phyloP scores from a whole-genome alignment of 306 rosid genomes.

The Arachis hypogaea region DNA sequence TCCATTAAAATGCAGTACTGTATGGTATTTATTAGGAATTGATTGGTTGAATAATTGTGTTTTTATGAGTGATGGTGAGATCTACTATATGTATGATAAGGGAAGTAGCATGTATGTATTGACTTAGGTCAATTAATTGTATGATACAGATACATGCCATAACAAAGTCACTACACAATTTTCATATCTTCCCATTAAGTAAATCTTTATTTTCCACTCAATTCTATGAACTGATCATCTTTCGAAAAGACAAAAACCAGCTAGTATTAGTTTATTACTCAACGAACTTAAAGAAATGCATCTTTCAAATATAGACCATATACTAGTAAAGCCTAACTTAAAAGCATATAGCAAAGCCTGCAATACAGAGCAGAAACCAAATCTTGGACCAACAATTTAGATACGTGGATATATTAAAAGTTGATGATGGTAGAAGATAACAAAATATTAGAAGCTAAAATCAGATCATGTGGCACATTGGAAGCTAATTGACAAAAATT shows the following conservation, averaged over 20 bases:
- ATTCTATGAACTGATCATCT: too few relatives aligned
- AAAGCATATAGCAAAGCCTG: neutral
- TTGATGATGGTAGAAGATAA: neutral
- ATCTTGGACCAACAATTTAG: neutral
- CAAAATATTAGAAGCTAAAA: conserved; percentile 16
- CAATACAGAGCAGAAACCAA: neutral
- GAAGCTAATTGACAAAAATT: conserved; percentile 20
- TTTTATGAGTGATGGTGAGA: neutral
- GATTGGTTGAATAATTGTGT: too few relatives aligned
- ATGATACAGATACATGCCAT: too few relatives aligned
- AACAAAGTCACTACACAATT: neutral
- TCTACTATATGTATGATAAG: neutral
- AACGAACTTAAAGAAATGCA: neutral
- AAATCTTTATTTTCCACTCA: neutral
- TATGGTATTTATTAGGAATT: too few relatives aligned
- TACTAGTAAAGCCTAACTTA: neutral
- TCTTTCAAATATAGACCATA: too few relatives aligned
- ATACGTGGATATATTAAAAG: neutral
- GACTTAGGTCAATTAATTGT: too few relatives aligned
- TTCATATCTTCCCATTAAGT: neutral
- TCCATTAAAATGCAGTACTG: too few relatives aligned
- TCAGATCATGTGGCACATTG: conserved; percentile 26
- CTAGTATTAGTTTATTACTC: too few relatives aligned
- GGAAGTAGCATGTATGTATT: too few relatives aligned
- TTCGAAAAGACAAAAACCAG: neutral